These are phyloP conservation scores for Aspergillus unguis DNA, from an alignment of 2,329 filamentous ascomycete species.

Conservation along the genomic window DNA sequence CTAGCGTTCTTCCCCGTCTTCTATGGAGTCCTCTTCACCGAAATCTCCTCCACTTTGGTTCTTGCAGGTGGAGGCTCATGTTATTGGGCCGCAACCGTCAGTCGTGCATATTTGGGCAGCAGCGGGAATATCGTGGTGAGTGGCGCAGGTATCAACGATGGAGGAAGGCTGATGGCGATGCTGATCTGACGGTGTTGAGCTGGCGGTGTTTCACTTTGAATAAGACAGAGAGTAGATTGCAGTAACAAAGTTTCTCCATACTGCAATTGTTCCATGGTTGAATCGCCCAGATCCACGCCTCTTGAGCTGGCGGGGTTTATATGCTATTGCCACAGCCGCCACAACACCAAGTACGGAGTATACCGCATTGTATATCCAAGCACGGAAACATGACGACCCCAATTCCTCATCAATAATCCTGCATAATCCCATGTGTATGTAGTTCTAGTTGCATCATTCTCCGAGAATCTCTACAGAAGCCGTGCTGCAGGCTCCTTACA, in stretches of 20 bases:
- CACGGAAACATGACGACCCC: too few relatives aligned
- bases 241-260: neutral
- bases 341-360: too few relatives aligned
- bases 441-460: conserved; percentile 1
- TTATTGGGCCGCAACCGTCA: conserved; percentile 18
- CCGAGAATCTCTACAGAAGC: neutral
- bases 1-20: conserved; percentile 22
- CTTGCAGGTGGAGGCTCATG: conserved; percentile 11
- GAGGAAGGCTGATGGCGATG: neutral
- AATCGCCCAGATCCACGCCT: neutral
- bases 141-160: neutral
- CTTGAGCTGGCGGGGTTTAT: neutral
- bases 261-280: neutral
- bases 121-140: conserved; percentile 11
- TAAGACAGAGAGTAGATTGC: neutral
- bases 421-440: neutral
- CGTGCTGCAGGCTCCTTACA: neutral
- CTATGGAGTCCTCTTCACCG: conserved; percentile 15
- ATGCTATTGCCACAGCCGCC: neutral
- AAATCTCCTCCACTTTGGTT: conserved; percentile 9
- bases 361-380: too few relatives aligned
- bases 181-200: neutral
- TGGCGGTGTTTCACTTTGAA: neutral
- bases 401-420: neutral
- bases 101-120: conserved; percentile 17